A percentile compares a stretch with the other conserved stretches of the same genome.
These are phyloP conservation scores for Alternaria gaisen DNA, from an alignment of 2,329 filamentous ascomycete genomes.

Conservation along the genomic window DNA sequence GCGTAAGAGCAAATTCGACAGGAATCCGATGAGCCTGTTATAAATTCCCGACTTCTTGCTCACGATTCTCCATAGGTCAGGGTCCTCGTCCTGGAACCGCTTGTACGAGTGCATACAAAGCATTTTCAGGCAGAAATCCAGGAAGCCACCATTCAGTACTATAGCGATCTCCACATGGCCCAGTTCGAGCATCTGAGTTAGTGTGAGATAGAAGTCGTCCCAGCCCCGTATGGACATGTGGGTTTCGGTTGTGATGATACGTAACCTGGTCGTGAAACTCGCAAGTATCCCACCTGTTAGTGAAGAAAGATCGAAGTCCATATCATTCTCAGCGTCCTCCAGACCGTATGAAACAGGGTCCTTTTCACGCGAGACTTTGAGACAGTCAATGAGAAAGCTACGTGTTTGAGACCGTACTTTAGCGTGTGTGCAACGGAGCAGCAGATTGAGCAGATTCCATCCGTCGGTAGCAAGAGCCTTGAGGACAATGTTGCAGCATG, in stretches of 20 bases:
- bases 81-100: conserved; percentile 19
- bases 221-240: conserved; percentile 38
- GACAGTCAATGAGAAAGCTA: conserved; percentile 42
- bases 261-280: conserved; percentile 30
- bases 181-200: conserved; percentile 41
- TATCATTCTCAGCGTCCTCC: conserved; percentile 40
- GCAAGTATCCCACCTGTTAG: conserved; percentile 28
- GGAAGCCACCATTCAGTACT: conserved; percentile 37
- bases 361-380: conserved; percentile 44
- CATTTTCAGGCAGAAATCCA: conserved; percentile 41
- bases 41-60: conserved; percentile 44
- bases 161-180: conserved; percentile 40
- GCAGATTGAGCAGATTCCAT: conserved; percentile 68
- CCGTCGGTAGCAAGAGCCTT: conserved; percentile 67
- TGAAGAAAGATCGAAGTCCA: conserved; percentile 27
- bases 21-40: conserved; percentile 44
- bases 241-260: conserved; percentile 34
- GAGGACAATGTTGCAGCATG: conserved; percentile 67
- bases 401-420: conserved; percentile 42
- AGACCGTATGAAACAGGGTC: conserved; percentile 40
- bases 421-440: conserved; percentile 52
- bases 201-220: conserved; percentile 48
- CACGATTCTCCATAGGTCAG: conserved; percentile 39
- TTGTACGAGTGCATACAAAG: conserved; percentile 40
- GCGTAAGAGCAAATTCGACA: conserved; percentile 37